Evolutionary conservation across 2,329 filamentous ascomycete genomes (phyloP).

Genomic region (Aspergillus texensis): DNA sequence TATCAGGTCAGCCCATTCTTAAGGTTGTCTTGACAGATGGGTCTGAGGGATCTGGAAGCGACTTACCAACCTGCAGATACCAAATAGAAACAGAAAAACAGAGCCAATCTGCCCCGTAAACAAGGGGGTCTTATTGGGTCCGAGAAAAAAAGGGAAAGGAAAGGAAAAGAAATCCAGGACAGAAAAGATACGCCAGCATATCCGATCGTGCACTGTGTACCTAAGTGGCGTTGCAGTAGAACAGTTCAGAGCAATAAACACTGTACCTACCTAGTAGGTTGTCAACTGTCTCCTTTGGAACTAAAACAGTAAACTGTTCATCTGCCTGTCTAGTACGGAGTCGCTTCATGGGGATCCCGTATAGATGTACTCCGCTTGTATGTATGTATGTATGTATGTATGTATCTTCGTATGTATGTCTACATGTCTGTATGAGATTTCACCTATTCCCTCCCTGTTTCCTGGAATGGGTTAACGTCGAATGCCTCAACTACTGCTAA

Average conservation of each 20-base stretch:
- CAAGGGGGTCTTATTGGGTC: background rate
- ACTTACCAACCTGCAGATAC: slow-evolving; percentile 11
- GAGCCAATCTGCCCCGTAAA: background rate
- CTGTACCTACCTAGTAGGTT: background rate
- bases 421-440: slow-evolving; percentile 8
- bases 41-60: slow-evolving; percentile 23
- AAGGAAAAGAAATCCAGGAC: background rate
- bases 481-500: slow-evolving; percentile 8
- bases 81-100: background rate
- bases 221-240: slow-evolving; percentile 11
- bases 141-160: background rate
- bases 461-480: slow-evolving; percentile 2
- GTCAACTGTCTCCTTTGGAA: background rate
- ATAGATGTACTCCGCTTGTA: slow-evolving; percentile 11
- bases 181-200: background rate
- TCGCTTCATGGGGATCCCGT: slow-evolving; percentile 7
- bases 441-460: slow-evolving; percentile 18
- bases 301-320: background rate
- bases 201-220: background rate
- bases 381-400: slow-evolving; percentile 11
- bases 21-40: slow-evolving; percentile 33
- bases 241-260: slow-evolving; percentile 10
- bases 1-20: slow-evolving; percentile 18
- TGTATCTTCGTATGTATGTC: background rate
- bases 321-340: background rate